A percentile compares a stretch with the other conserved stretches of the same genome.
Conservation (phyloP, 2,329 filamentous ascomycete species). For the Arthrinium phaeospermum region DNA sequence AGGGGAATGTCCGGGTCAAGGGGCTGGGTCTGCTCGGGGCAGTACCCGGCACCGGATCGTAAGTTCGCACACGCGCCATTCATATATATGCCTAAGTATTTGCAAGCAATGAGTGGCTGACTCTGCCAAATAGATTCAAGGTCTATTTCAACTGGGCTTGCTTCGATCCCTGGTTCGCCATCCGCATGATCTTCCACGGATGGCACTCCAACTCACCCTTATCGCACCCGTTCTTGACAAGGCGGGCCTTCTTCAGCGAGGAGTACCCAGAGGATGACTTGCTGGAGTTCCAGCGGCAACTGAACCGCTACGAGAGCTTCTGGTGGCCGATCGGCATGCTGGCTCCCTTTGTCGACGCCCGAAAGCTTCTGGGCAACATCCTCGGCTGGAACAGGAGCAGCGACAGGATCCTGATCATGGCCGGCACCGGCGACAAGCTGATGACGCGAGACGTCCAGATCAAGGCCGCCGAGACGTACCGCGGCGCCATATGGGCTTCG, state of each 20-base stretch:
- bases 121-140: conserved; percentile 34
- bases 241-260: conserved; percentile 56
- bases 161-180: conserved; percentile 54
- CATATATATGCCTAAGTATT: too few relatives aligned
- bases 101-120: neutral
- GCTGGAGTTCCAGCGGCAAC: conserved; percentile 46
- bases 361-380: conserved; percentile 47
- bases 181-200: conserved; percentile 52
- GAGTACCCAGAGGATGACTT: conserved; percentile 47
- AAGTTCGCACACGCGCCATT: conserved; percentile 29
- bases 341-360: conserved; percentile 47
- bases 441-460: conserved; percentile 45
- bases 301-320: conserved; percentile 57
- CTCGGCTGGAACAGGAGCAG: conserved; percentile 32
- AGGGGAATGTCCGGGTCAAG: conserved; percentile 45
- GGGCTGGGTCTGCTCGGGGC: conserved; percentile 53
- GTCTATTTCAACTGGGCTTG: conserved; percentile 53
- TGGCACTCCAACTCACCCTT: conserved; percentile 58
- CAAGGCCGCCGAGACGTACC: conserved; percentile 46
- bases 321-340: conserved; percentile 58
- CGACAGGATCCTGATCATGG: conserved; percentile 46
- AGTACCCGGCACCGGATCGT: conserved; percentile 56
- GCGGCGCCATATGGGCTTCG: conserved; percentile 39
- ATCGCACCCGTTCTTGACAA: conserved; percentile 54
- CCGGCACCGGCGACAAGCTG: conserved; percentile 47